Base-by-base conservation (phyloP, 2,329 filamentous ascomycete genomes). In the Beauveria australis region DNA sequence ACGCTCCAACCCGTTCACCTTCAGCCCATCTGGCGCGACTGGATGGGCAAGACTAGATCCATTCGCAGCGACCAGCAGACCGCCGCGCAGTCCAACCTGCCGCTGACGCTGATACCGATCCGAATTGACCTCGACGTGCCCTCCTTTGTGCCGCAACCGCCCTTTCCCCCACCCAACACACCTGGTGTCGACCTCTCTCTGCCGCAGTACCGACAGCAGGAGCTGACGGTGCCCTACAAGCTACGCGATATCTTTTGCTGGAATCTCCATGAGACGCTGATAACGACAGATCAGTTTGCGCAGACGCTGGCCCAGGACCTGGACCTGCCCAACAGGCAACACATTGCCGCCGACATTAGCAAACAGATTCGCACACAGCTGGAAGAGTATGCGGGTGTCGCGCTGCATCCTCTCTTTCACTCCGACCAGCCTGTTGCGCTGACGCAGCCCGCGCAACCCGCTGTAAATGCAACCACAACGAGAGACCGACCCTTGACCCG, bases 231-330 rank as follows among this genome's bases (percentile, higher is more conserved):
- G 1, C 89, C 91, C 3, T 97, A 92, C 74, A 86, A 94, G 64
- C 80, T 99, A 61, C 92, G 95, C 68, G 94, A 99, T 68, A 89
- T 90, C n/a, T 97, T 99, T 68, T 77, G 97, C 57, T 99, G 94
- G 94, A 99, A 99, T 69, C 81, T 99, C 16, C 93, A 97, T 74
- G 94, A 99, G 76, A 89, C 91, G 0, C 79, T 97, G 62, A 89
- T 92, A 56, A 99, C 94, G 0, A 96, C 94, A 1, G 94, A 99
- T 70, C 89, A 96, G 70, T 99, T 97, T 71, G 94, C 94, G n/a
- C 84, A 89, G 67, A 86, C 83, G 1, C 85, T 97, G 66, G 92
- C 96, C 1, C 91, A 96, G 65, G 94, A 99, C 71, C 81, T 99
- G 47, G 94, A 99, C 71, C 83, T 99, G 47, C 93, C 93, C 4